These are phyloP conservation scores for Aspergillus glaucus DNA, from an alignment of 2,329 filamentous ascomycete species.

Conservation along the genomic window DNA sequence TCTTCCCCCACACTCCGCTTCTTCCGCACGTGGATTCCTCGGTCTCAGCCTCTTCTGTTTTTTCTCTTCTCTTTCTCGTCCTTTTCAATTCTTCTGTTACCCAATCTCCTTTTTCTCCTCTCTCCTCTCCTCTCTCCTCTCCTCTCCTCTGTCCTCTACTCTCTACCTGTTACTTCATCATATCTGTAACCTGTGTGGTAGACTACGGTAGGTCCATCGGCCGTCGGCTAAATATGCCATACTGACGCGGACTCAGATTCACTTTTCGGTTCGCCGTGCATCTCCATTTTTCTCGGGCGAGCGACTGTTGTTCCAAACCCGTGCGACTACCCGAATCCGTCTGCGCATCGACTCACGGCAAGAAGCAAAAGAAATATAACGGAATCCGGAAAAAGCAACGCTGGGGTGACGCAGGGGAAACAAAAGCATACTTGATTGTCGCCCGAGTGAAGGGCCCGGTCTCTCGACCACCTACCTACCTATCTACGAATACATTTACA, in stretches of 20 bases:
- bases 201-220: background rate
- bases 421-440: background rate
- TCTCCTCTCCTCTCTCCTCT: background rate
- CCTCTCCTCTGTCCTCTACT: background rate
- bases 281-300: too few relatives aligned
- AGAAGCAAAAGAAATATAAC: too few relatives aligned
- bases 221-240: constrained; percentile 8
- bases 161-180: too few relatives aligned
- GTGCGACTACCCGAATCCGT: too few relatives aligned
- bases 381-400: too few relatives aligned
- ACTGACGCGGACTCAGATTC: constrained; percentile 5
- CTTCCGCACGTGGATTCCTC: constrained; percentile 12
- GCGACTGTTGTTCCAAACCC: too few relatives aligned
- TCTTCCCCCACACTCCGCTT: constrained; percentile 32
- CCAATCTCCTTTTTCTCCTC: background rate
- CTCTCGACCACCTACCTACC: background rate
- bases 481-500: constrained; percentile 1
- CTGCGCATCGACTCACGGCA: too few relatives aligned
- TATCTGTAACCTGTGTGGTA: too few relatives aligned
- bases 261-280: background rate
- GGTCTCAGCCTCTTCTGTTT: background rate
- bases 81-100: constrained; percentile 3
- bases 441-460: constrained; percentile 1
- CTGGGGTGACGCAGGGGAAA: too few relatives aligned
- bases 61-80: background rate